Evolutionary conservation across 2,329 filamentous ascomycete genomes (phyloP).

Genomic region (Aureobasidium sp.): DNA sequence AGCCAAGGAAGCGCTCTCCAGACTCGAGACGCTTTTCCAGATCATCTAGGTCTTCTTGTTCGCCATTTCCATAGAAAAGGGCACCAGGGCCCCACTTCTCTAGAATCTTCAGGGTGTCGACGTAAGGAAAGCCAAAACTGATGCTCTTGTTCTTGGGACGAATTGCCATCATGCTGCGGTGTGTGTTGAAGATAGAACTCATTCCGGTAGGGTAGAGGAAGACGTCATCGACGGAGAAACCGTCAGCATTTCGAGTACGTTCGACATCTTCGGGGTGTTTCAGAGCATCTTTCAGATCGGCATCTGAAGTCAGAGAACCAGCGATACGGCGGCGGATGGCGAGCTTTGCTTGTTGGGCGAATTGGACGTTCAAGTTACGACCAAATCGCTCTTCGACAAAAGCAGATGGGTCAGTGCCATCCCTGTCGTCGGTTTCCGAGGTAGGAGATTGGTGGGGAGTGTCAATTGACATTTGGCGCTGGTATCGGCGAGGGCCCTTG

Average conservation of each 20-base stretch:
- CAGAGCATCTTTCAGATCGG: constrained; percentile 57
- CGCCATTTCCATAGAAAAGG: constrained; percentile 78
- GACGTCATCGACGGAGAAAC: constrained; percentile 76
- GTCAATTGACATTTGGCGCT: constrained; percentile 50
- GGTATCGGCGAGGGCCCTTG: constrained; percentile 77
- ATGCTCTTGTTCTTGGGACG: constrained; percentile 67
- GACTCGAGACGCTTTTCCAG: constrained; percentile 62
- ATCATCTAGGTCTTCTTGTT: constrained; percentile 71
- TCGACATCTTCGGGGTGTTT: constrained; percentile 35
- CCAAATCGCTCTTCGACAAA: constrained; percentile 95
- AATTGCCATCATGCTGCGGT: constrained; percentile 62
- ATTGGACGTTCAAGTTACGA: constrained; percentile 73
- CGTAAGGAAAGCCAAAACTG: constrained; percentile 94
- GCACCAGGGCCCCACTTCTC: constrained; percentile 91
- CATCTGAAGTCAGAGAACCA: constrained; percentile 68
- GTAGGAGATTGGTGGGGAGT: constrained; percentile 22
- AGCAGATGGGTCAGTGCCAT: constrained; percentile 60
- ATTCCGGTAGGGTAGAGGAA: constrained; percentile 86
- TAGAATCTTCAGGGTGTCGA: constrained; percentile 90
- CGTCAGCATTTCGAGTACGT: constrained; percentile 43
- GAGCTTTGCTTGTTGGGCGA: constrained; percentile 74
- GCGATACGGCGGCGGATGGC: constrained; percentile 85
- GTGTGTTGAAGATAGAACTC: constrained; percentile 89
- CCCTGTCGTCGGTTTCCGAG: constrained; percentile 20
- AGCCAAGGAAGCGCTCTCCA: constrained; percentile 70